phyloP scores from a whole-genome alignment of 202 grass and related monocot species.

The Panicum virgatum region DNA sequence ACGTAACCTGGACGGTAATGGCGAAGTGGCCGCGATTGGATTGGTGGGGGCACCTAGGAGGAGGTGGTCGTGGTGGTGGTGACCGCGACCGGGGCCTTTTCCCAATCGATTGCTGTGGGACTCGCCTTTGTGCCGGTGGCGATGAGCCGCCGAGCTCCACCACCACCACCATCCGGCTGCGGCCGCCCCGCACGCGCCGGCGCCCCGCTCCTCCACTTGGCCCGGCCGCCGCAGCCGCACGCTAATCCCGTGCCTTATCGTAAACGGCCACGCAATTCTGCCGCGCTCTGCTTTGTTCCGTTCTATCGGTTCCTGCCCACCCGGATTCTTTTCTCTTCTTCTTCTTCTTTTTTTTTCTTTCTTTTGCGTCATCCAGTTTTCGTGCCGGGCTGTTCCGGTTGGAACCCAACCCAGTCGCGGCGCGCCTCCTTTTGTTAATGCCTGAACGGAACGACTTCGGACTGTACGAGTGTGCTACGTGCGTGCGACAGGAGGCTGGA shows the following conservation, averaged over 20 bases:
- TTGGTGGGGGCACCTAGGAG: slow-evolving; percentile 42
- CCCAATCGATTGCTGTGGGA: not conserved
- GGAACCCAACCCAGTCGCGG: no score
- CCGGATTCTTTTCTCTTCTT: not conserved
- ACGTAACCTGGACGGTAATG: slow-evolving; percentile 34
- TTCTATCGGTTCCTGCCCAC: not conserved
- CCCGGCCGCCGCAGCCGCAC: slow-evolving; percentile 27
- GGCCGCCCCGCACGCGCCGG: slow-evolving; percentile 15
- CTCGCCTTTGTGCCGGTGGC: not conserved
- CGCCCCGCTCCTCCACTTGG: slow-evolving; percentile 19
- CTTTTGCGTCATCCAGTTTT: not conserved
- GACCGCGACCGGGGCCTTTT: slow-evolving; percentile 3
- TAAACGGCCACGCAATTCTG: slow-evolving; percentile 24
- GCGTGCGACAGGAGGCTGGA: not conserved
- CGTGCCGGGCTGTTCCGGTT: not conserved
- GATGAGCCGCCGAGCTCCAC: not conserved
- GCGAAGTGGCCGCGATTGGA: slow-evolving; percentile 9
- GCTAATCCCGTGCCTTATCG: slow-evolving; percentile 44
- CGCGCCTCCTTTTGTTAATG: not conserved
- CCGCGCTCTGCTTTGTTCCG: not conserved
- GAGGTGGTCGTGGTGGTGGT: slow-evolving; percentile 14
- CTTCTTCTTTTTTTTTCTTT: no score
- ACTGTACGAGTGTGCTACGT: not conserved
- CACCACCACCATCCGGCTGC: not conserved
- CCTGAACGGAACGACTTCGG: not conserved